Evolutionary conservation across 805 yeast species (phyloP).

Genomic region (Myxozyma neglecta): DNA sequence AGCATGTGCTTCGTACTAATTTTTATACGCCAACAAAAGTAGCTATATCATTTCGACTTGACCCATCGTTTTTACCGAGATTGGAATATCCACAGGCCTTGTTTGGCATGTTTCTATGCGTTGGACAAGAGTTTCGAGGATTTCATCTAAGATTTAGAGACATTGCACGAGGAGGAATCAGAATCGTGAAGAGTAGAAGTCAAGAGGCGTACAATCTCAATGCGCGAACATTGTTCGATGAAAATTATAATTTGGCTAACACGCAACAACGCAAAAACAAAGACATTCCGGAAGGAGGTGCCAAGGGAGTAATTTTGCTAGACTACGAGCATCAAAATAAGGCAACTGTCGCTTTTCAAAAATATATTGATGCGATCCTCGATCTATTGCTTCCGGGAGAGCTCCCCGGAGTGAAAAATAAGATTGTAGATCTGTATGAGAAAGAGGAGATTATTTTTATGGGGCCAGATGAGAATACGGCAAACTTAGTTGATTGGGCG

Average conservation of each 20-base stretch:
- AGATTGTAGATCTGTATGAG: slow-evolving; percentile 78
- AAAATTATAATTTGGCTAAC: slow-evolving; percentile 90
- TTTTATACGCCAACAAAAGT: slow-evolving; percentile 92
- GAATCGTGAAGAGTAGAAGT: slow-evolving; percentile 87
- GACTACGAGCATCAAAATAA: slow-evolving; percentile 69
- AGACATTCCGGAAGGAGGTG: slow-evolving; percentile 99
- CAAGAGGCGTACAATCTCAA: slow-evolving; percentile 82
- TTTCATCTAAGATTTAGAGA: slow-evolving; percentile 97
- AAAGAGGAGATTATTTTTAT: slow-evolving; percentile 88
- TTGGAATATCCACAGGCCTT: slow-evolving; percentile 91
- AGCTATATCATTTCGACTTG: slow-evolving; percentile 87
- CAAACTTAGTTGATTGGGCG: slow-evolving; percentile 95
- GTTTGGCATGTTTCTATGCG: slow-evolving; percentile 91
- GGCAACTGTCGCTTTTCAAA: slow-evolving; percentile 82
- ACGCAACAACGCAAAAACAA: slow-evolving; percentile 97
- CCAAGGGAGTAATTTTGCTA: slow-evolving; percentile 91
- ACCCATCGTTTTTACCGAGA: slow-evolving; percentile 80
- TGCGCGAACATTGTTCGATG: slow-evolving; percentile 87
- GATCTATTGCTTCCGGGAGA: slow-evolving; percentile 74
- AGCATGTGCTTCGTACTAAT: slow-evolving; percentile 86
- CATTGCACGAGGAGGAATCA: slow-evolving; percentile 96
- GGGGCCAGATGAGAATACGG: slow-evolving; percentile 99
- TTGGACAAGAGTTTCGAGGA: slow-evolving; percentile 95
- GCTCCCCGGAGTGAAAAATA: slow-evolving; percentile 75
- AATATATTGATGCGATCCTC: slow-evolving; percentile 86